A percentile compares a stretch with the other conserved stretches of the same genome.
Conservation (phyloP, 129 eudicot species). For the Flaveria bidentis region DNA sequence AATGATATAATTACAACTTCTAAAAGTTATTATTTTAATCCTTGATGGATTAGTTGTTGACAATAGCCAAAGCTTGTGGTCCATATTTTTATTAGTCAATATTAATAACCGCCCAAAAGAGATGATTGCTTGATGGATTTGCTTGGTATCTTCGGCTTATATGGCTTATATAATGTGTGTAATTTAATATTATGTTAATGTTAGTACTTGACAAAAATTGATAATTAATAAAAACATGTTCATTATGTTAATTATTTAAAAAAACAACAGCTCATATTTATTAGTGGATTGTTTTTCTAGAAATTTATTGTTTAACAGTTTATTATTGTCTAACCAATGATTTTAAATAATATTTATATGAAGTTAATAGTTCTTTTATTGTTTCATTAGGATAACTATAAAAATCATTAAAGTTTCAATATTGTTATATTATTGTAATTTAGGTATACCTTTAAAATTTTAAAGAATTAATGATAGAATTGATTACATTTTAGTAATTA, state of each 20-base stretch:
- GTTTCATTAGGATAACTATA: too few species aligned
- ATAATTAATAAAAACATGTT: background rate
- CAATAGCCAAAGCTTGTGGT: background rate
- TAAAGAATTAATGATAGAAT: too few species aligned
- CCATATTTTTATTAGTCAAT: background rate
- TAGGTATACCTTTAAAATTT: too few species aligned
- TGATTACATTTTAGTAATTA: too few species aligned
- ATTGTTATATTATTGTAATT: too few species aligned
- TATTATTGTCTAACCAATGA: too few species aligned
- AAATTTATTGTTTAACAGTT: background rate
- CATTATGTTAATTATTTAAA: background rate
- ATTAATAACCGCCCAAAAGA: background rate
- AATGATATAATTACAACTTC: background rate
- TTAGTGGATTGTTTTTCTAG: background rate
- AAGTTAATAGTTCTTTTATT: too few species aligned
- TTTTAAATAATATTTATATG: too few species aligned
- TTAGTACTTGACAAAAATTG: background rate
- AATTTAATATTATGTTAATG: background rate
- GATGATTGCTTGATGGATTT: constrained; percentile 11
- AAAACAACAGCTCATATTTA: background rate
- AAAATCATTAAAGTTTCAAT: too few species aligned
- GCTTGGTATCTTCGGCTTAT: background rate
- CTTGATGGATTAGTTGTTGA: constrained; percentile 7
- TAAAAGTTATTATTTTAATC: background rate
- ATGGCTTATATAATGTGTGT: background rate